Evolutionary conservation across 2,329 filamentous ascomycete genomes (phyloP), one percentile per base, ranked within the genome.

Genomic region (Monosporascus sp.): DNA sequence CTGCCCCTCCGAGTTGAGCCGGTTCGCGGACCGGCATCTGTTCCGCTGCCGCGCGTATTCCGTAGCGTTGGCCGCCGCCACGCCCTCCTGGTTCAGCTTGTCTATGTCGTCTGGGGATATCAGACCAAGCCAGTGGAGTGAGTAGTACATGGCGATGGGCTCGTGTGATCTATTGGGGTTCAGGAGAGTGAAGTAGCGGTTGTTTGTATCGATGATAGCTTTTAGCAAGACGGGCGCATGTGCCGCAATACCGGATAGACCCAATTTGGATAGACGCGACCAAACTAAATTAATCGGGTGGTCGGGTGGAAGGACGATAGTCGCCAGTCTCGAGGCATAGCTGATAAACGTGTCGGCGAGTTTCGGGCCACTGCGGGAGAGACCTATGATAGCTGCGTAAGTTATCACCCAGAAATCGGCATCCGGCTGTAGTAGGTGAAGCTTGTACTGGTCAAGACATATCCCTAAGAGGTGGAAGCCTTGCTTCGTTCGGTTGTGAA

Each of bases 321-420:
- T 51, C 1, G 62, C 64, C 7, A 66, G 59, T 31, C 59, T 55
- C 14, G 65, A 63, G 31, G 64, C 64, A 44, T 65, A 66, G 37
- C 57, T 52, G 17, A 67, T 55, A 48, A 66, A 67, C 3, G 53
- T 52, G 7, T 65, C 58, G 34, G 57, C 64, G 16, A 67, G 60
- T 24, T 55, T 54, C 38, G 43, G 19, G 40, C 62, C 60, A 36
- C 57, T 56, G 26, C 59, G 52, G n/a, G 59, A 57, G n/a, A 67
- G 63, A 9, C 64, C 52, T 31, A 67, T 55, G 31, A 57, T 61
- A 6, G 64, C 65, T 51, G 64, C 64, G 41, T 66, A 66, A 7
- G 65, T 66, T 8, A 64, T 63, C 22, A 64, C 44, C 63, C 63
- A 66, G 48, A 67, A 66, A 58, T 65, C 64, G 1, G 65, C 63